These are phyloP conservation scores for Xylaria multiplex DNA, from an alignment of 2,329 filamentous ascomycete species.

Conservation along the genomic window DNA sequence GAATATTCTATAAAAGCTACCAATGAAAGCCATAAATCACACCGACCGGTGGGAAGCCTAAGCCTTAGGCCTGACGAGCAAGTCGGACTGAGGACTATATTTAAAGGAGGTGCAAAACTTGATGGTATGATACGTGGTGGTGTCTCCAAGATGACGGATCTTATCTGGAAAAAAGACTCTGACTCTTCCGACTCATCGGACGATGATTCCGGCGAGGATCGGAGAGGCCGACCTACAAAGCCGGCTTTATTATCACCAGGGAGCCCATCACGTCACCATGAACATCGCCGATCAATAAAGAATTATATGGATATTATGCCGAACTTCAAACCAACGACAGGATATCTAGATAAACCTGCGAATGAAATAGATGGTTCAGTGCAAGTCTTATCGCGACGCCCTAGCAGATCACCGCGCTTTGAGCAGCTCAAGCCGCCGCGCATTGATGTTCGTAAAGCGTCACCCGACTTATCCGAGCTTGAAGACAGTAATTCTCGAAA, in stretches of 20 bases:
- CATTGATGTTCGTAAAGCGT: conserved; percentile 58
- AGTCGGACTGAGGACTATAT: conserved; percentile 75
- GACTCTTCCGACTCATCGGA: conserved; percentile 55
- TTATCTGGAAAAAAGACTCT: conserved; percentile 66
- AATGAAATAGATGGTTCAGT: conserved; percentile 37
- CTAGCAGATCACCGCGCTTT: conserved; percentile 57
- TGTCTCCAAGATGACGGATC: conserved; percentile 66
- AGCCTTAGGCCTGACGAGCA: conserved; percentile 57
- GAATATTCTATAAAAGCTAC: conserved; percentile 51
- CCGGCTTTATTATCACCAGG: conserved; percentile 52
- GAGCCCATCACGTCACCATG: conserved; percentile 48
- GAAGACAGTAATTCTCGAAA: conserved; percentile 35
- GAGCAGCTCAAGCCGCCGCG: conserved; percentile 61
- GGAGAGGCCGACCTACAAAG: conserved; percentile 53
- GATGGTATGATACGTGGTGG: conserved; percentile 74
- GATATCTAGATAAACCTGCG: conserved; percentile 40
- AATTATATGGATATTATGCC: conserved; percentile 65
- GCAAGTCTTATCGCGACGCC: conserved; percentile 45
- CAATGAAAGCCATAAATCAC: conserved; percentile 60
- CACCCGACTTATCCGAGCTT: conserved; percentile 51
- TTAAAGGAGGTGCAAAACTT: conserved; percentile 76
- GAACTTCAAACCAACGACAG: conserved; percentile 55
- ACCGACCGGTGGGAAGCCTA: conserved; percentile 61
- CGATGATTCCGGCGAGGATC: conserved; percentile 62
- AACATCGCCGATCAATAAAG: conserved; percentile 51